phyloP scores from a whole-genome alignment of 345 rosid genomes.

The Physaria fendleri region DNA sequence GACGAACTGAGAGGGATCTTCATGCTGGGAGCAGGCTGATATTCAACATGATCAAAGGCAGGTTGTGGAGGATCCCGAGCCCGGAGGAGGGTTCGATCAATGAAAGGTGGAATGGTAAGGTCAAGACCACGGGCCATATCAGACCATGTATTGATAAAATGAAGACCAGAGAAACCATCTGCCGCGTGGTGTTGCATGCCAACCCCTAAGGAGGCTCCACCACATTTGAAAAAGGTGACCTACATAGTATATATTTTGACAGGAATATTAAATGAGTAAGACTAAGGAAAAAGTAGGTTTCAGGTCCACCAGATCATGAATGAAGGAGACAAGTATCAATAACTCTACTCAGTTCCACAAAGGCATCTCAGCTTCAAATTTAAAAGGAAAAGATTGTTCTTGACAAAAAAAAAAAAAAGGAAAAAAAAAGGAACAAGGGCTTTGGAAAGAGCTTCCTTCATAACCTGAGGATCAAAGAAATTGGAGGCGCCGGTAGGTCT shows the following conservation, averaged over 20 bases:
- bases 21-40: conserved; percentile 76
- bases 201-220: conserved; percentile 93
- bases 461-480: conserved; percentile 64
- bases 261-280: neutral
- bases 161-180: conserved; percentile 94
- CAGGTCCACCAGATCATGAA: too few species aligned
- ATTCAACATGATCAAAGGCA: conserved; percentile 64
- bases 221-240: conserved; percentile 89
- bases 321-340: too few species aligned
- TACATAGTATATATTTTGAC: too few species aligned
- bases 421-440: conserved; percentile 69
- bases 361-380: too few species aligned
- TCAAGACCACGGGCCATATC: conserved; percentile 92
- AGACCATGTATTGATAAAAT: conserved; percentile 90
- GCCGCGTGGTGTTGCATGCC: conserved; percentile 97
- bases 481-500: conserved; percentile 51
- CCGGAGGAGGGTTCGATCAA: conserved; percentile 72
- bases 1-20: conserved; percentile 35
- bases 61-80: conserved; percentile 89
- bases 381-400: neutral
- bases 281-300: too few species aligned
- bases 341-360: too few species aligned
- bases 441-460: conserved; percentile 67
- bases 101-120: conserved; percentile 62
- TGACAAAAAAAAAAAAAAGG: too few species aligned